Evolutionary conservation across 768 basidiomycete species (phyloP).

Genomic region (Lyophyllum semitale): DNA sequence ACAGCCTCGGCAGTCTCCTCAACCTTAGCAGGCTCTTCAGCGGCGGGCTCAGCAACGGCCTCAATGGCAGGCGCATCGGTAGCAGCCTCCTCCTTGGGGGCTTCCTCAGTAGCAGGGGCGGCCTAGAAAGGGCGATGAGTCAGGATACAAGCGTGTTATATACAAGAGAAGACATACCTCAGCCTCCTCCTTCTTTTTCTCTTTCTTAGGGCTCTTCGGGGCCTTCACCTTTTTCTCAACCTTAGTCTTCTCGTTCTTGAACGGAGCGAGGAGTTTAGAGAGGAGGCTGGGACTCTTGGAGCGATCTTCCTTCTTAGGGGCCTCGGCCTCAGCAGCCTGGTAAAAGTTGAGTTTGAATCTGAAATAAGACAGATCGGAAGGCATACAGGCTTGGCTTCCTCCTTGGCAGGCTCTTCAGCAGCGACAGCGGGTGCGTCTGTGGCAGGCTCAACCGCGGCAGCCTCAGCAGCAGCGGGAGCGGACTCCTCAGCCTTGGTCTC

Average conservation of each 20-base stretch:
- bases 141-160: neutral
- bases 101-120: slow-evolving; percentile 43
- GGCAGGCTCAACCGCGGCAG: slow-evolving; percentile 12
- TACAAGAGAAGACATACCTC: slow-evolving; percentile 41
- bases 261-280: slow-evolving; percentile 75
- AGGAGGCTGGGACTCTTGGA: slow-evolving; percentile 82
- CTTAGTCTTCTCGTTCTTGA: slow-evolving; percentile 71
- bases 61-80: slow-evolving; percentile 34
- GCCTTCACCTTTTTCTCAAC: slow-evolving; percentile 63
- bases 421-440: slow-evolving; percentile 21
- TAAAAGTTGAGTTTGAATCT: slow-evolving; percentile 9
- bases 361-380: neutral
- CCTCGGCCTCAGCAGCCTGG: slow-evolving; percentile 46
- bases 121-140: slow-evolving; percentile 22
- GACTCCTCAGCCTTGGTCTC: slow-evolving; percentile 37
- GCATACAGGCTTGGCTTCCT: slow-evolving; percentile 45
- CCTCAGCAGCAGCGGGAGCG: slow-evolving; percentile 19
- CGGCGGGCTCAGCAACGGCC: slow-evolving; percentile 35
- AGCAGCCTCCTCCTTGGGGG: slow-evolving; percentile 34
- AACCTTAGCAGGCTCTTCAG: slow-evolving; percentile 35
- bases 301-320: slow-evolving; percentile 72
- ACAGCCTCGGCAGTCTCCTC: slow-evolving; percentile 62
- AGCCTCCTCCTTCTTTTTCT: slow-evolving; percentile 77
- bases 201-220: slow-evolving; percentile 79
- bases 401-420: slow-evolving; percentile 35